Percentiles rank a stretch among this genome's conserved stretches.
These are phyloP conservation scores for Stachybotrys chlorohalonatus DNA, from an alignment of 2,329 filamentous ascomycete genomes.

Conservation along the genomic window DNA sequence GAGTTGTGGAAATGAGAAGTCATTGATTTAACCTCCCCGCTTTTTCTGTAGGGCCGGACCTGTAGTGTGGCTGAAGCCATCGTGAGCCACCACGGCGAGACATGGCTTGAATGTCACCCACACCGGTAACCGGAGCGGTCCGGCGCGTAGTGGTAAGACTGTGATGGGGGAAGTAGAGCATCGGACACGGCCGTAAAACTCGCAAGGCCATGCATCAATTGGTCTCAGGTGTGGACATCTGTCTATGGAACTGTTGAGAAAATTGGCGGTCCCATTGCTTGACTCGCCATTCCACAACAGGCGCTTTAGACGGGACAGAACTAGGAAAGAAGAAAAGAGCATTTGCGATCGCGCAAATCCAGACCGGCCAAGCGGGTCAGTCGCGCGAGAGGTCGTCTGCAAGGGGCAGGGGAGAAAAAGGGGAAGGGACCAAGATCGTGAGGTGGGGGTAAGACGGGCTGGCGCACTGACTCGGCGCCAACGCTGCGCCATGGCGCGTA, in stretches of 20 bases:
- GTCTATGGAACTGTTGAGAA: too few species aligned
- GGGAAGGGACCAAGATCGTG: not conserved
- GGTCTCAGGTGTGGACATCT: too few species aligned
- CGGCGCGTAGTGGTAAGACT: not conserved
- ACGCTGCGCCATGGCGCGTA: not conserved
- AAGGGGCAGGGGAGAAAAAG: not conserved
- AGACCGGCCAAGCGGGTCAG: not conserved
- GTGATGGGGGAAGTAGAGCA: not conserved
- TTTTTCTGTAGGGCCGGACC: not conserved
- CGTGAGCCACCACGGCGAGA: not conserved
- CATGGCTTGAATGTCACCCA: not conserved
- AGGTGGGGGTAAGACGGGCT: not conserved
- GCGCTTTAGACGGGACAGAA: not conserved
- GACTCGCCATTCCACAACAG: not conserved
- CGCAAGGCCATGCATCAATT: too few species aligned
- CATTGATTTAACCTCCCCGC: not conserved
- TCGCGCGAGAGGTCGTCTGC: not conserved
- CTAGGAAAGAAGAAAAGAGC: not conserved
- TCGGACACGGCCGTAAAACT: not conserved
- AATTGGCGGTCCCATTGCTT: not conserved
- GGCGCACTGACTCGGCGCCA: not conserved
- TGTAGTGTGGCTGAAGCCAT: not conserved
- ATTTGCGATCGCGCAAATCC: not conserved
- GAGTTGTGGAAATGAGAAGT: not conserved
- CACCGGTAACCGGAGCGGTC: not conserved